Evolutionary conservation across 2,329 filamentous ascomycete species (phyloP).

Genomic region (Aspergillus candidus): DNA sequence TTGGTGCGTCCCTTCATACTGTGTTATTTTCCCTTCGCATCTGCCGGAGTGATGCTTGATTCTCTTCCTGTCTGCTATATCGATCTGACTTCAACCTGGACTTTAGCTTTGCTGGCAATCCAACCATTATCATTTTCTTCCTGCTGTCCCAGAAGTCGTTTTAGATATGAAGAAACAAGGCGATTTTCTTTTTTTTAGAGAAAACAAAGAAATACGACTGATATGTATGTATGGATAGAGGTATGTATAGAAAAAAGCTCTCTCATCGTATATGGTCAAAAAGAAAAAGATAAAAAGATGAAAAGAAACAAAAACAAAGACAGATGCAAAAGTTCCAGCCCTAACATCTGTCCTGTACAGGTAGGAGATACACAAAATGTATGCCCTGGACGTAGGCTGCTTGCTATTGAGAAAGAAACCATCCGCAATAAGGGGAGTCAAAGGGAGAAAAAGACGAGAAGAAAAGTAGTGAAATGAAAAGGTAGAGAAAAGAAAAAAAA

Average conservation of each 20-base stretch:
- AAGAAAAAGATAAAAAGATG: not conserved
- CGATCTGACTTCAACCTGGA: no score
- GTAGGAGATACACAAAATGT: no score
- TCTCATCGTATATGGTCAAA: not conserved
- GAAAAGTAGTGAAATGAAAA: conserved; percentile 3
- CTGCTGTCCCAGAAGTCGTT: not conserved
- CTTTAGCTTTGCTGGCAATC: no score
- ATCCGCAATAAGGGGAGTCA: not conserved
- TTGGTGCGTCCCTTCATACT: no score
- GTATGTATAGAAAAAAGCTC: not conserved
- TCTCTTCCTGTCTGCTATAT: no score
- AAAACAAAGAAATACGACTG: not conserved
- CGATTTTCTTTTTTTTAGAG: not conserved
- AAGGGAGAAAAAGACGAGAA: not conserved
- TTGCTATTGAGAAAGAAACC: not conserved
- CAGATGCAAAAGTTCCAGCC: conserved; percentile 16
- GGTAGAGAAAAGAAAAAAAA: conserved; percentile 1
- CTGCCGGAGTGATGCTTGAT: no score
- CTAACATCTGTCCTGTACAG: conserved; percentile 7
- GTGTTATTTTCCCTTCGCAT: no score
- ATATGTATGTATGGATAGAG: not conserved
- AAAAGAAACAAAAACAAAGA: conserved; percentile 3
- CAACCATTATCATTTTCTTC: not conserved
- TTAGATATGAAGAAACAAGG: no score
- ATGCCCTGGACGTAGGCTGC: no score